These are phyloP conservation scores for Eimeria sp. DNA, from an alignment of 169 alveolate genomes.

Conservation along the genomic window DNA sequence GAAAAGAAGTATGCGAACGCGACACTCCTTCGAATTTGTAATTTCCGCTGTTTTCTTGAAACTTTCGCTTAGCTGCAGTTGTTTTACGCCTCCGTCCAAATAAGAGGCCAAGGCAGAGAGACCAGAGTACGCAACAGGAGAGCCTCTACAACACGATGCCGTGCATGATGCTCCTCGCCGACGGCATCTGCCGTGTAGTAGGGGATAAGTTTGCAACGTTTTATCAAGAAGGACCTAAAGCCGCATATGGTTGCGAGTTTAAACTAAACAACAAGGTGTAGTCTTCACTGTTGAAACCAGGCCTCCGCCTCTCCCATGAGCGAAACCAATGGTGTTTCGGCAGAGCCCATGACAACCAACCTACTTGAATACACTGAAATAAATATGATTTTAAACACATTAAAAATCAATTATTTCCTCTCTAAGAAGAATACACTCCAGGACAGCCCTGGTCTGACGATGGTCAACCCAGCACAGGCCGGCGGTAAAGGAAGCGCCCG, in stretches of 20 bases:
- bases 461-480: constrained; percentile 65
- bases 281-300: constrained; percentile 17
- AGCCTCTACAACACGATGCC: neutral
- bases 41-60: neutral
- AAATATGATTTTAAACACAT: neutral
- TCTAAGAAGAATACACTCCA: neutral
- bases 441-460: constrained; percentile 36
- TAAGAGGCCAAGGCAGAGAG: neutral
- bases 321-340: constrained; percentile 35
- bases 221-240: neutral
- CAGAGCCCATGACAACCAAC: neutral
- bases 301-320: constrained; percentile 42
- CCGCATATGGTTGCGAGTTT: neutral
- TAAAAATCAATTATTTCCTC: neutral
- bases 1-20: neutral
- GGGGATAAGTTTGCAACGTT: neutral
- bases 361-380: constrained; percentile 5
- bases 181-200: neutral
- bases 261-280: neutral
- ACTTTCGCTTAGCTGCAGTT: neutral
- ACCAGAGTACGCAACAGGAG: neutral
- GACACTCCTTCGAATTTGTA: neutral
- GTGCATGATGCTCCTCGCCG: neutral
- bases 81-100: neutral
- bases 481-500: constrained; percentile 36